Base-by-base conservation (phyloP, 2,329 filamentous ascomycete genomes). In the Colletotrichum siamense region DNA sequence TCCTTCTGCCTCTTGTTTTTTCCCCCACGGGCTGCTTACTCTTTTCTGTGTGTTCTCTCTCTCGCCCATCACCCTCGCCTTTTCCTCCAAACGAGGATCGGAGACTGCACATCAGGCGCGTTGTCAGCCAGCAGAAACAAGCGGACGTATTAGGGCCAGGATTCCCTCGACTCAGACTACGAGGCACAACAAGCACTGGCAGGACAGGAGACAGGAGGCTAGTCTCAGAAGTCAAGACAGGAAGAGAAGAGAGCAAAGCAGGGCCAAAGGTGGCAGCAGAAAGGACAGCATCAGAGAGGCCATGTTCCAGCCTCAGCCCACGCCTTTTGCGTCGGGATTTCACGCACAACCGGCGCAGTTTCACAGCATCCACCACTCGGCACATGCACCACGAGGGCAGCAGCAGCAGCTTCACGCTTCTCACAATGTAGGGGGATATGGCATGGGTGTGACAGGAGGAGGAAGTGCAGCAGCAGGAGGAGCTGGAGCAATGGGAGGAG, bases 241-340 rank as follows among this genome's bases (percentile, higher is more conserved):
- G 36, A 24, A 28, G n/a, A 24, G 18, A 13, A 24, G 28, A 18
- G 26, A 39, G 30, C n/a, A 30, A 64, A 32, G 24, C 32, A 67
- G 10, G 34, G 22, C 30, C 62, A 75, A 34, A 44, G 34, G 62
- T 7, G 44, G 28, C 26, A 61, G 57, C 22, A 76, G 55, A 32
- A 32, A 18, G 34, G n/a, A 71, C 65, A 62, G 28, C 55, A 30
- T 12, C 59, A 73, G 36, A 36, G 66, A 73, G 75, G 77, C 84
- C 83, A 91, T 91, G 89, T 91, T 90, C 85, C 87, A 90, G 83
- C 87, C 89, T 81, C 88, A 90, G 79, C 85, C 88, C 71, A 88
- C 88, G 70, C 86, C 89, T 71, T 89, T 87, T 78, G 82, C 85
- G 79, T 83, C 86, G 79, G 87, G 86, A 80, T 85, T 83, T 79